Conservation (phyloP, 2,329 filamentous ascomycete genomes). For the Ceratocystis papillata region DNA sequence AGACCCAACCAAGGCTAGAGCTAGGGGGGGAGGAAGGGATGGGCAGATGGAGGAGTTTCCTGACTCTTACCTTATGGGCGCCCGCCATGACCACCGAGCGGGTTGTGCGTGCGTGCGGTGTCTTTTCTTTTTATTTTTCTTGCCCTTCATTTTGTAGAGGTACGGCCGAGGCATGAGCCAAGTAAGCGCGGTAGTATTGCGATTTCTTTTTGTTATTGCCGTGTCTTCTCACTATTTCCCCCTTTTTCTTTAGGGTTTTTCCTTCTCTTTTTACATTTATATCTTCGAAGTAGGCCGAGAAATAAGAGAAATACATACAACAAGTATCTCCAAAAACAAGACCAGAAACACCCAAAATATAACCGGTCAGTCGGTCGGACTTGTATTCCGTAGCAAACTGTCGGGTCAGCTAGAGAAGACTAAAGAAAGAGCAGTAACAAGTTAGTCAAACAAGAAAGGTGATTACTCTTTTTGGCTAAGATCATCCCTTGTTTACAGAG, state of each 20-base stretch:
- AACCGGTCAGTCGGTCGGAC: neutral
- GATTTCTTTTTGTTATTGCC: neutral
- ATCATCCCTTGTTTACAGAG: neutral
- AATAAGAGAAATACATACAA: neutral
- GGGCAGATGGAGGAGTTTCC: slow-evolving; percentile 3
- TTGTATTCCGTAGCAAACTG: neutral
- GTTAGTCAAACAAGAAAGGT: neutral
- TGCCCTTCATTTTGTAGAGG: neutral
- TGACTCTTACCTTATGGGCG: slow-evolving; percentile 1
- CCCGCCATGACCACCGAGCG: slow-evolving; percentile 2
- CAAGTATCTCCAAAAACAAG: neutral
- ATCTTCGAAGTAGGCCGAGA: neutral
- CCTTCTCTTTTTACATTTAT: neutral
- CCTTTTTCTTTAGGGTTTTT: neutral
- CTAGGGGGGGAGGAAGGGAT: neutral
- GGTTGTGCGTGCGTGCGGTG: neutral
- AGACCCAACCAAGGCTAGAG: neutral
- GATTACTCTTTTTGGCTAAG: slow-evolving; percentile 6
- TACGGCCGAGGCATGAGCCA: slow-evolving; percentile 7
- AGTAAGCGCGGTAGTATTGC: neutral
- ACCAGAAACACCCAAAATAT: neutral
- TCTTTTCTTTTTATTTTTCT: neutral
- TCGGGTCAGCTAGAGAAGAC: too few species aligned
- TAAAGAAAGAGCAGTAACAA: neutral
- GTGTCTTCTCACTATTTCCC: neutral